Evolutionary conservation across 176 grass and related monocot species (phyloP), one percentile per base, ranked within the genome.

Genomic region (Bolboschoenus planiculmis): DNA sequence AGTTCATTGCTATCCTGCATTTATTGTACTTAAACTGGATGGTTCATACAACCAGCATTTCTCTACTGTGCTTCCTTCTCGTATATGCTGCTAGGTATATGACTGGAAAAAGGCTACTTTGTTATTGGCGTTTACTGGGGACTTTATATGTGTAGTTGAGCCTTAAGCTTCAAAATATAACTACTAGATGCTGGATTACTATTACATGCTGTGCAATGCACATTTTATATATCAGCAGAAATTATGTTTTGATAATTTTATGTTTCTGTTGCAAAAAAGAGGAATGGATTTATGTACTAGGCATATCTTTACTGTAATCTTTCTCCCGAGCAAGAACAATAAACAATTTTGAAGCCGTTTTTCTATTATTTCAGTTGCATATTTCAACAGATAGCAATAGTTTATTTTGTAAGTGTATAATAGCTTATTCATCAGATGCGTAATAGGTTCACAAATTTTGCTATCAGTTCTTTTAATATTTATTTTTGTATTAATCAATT

Each of bases 21-120:
- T 23, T 53, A 20, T 33, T 30, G 27, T 46, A 1, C 27, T 77
- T 77, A 33, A 21, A 77, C 7, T 77, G 29, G 33, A 27, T 51
- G 11, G 72, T 77, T 53, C 46, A 76, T 33, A 76, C 26, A 53
- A 77, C n/a, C 23, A 13, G 72, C 72, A 31, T 77, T 76, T 76
- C 26, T 77, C 46, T 24, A 30, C 72, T 77, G 27, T 34, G 72
- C 10, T 53, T 51, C 13, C 15, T 2, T 44, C 72, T 53, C 53
- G 26, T 50, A 53, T 6, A 73, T 73, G 21, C 3, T 39, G 37
- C 6, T 70, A 26, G 68, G 23, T 44, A 27, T 9, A 26, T 73
- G 14, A 46, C 39, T 73, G 68, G 16, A 5, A 46, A 24, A 10
- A 6, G 26, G 0, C 21, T 73, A 46, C 26, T 73, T 26, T 18